These are phyloP conservation scores for Vanilla planifolia DNA, from an alignment of 106 monocot species.

Conservation along the genomic window DNA sequence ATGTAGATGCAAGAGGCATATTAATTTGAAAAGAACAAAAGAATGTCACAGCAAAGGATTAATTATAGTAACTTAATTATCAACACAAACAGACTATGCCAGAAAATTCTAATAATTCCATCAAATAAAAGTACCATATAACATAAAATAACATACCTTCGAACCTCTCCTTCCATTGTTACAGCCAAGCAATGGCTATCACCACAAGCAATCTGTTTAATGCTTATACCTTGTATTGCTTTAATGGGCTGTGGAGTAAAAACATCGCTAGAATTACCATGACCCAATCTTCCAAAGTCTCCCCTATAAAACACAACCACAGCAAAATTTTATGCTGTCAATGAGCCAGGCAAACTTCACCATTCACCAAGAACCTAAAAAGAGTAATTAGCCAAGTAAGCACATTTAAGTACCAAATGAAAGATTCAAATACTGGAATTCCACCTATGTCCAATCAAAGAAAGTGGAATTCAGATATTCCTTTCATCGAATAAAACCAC, in stretches of 20 bases:
- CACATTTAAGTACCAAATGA: too few species aligned
- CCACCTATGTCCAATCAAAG: neutral
- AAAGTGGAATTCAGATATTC: too few species aligned
- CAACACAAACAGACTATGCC: neutral
- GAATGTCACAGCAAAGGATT: neutral
- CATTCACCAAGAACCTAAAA: neutral
- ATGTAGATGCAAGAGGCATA: too few species aligned
- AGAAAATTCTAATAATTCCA: neutral
- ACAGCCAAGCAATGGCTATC: constrained; percentile 98
- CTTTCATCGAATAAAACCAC: too few species aligned
- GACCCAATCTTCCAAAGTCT: constrained; percentile 96
- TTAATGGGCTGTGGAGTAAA: constrained; percentile 92
- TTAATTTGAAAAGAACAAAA: neutral
- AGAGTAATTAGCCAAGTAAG: too few species aligned
- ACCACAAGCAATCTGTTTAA: constrained; percentile 94
- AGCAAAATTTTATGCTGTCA: neutral
- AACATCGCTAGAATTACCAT: constrained; percentile 92
- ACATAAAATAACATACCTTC: neutral
- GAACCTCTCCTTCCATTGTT: constrained; percentile 47
- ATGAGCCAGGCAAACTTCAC: neutral
- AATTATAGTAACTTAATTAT: neutral
- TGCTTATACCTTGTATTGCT: constrained; percentile 75
- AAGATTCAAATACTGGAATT: too few species aligned
- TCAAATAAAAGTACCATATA: neutral
- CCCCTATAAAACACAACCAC: constrained; percentile 42